Evolutionary conservation across 441 rosid species (phyloP).

Genomic region (Aquilaria agallochum): DNA sequence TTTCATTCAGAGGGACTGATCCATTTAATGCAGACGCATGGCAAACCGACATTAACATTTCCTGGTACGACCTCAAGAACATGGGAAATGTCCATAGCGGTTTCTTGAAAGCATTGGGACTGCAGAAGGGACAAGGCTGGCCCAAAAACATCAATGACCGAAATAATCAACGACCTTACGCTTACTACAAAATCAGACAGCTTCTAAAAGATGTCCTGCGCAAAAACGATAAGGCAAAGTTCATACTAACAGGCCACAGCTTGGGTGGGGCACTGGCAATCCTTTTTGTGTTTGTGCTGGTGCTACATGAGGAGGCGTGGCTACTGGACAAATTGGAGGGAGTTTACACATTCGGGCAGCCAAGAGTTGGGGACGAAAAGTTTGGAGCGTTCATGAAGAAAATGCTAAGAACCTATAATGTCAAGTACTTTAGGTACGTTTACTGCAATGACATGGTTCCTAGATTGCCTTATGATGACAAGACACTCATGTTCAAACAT

Average conservation of each 20-base stretch:
- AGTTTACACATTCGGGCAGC: slow-evolving; percentile 85
- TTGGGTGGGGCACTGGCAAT: slow-evolving; percentile 76
- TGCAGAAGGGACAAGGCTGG: slow-evolving; percentile 51
- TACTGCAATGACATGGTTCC: slow-evolving; percentile 75
- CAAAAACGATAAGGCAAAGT: slow-evolving; percentile 35
- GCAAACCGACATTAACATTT: slow-evolving; percentile 57
- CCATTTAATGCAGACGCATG: slow-evolving; percentile 60
- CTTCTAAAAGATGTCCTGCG: slow-evolving; percentile 35
- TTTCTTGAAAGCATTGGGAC: slow-evolving; percentile 78
- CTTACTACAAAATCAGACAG: slow-evolving; percentile 50
- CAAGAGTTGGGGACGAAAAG: slow-evolving; percentile 65
- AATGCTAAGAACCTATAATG: slow-evolving; percentile 27
- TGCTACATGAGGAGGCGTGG: slow-evolving; percentile 47
- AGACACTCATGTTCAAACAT: slow-evolving; percentile 55
- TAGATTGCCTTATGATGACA: slow-evolving; percentile 71
- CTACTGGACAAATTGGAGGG: slow-evolving; percentile 58
- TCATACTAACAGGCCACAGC: slow-evolving; percentile 80
- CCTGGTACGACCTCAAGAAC: slow-evolving; percentile 51
- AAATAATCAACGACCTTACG: slow-evolving; percentile 22
- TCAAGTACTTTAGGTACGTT: slow-evolving; percentile 54
- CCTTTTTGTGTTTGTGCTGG: slow-evolving; percentile 45
- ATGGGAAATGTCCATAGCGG: slow-evolving; percentile 62
- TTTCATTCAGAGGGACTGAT: slow-evolving; percentile 75
- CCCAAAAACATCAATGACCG: slow-evolving; percentile 24
- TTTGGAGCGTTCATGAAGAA: slow-evolving; percentile 54